Conservation (phyloP, 768 basidiomycete species). For the Boletus fagicola region DNA sequence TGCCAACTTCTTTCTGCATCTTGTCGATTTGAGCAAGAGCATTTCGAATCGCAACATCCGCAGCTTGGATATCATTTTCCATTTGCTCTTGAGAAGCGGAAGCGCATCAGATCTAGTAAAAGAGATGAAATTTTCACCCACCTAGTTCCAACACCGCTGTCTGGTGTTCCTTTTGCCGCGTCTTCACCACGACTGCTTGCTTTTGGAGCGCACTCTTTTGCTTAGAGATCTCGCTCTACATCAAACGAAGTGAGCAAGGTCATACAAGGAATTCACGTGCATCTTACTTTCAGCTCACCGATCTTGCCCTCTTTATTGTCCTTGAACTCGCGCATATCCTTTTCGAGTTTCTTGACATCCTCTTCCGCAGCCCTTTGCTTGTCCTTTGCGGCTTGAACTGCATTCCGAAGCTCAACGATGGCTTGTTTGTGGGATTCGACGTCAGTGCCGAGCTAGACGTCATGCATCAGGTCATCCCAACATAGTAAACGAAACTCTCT, state of each 20-base stretch:
- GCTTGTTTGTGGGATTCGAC: conserved; percentile 68
- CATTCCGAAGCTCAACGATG: conserved; percentile 55
- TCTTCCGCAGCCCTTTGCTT: conserved; percentile 75
- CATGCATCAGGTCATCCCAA: background rate
- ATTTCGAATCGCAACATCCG: conserved; percentile 20
- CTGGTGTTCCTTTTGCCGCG: conserved; percentile 86
- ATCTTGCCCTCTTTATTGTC: conserved; percentile 98
- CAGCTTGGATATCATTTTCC: conserved; percentile 30
- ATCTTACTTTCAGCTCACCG: conserved; percentile 80
- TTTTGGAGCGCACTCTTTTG: conserved; percentile 82
- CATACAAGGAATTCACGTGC: background rate
- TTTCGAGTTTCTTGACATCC: conserved; percentile 85
- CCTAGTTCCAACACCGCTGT: conserved; percentile 86
- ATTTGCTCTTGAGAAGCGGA: conserved; percentile 24
- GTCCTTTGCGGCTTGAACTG: conserved; percentile 63
- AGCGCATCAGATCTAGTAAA: background rate
- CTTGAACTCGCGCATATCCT: conserved; percentile 98
- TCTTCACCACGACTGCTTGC: conserved; percentile 78
- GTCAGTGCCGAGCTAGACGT: conserved; percentile 70
- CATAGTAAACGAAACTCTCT: background rate
- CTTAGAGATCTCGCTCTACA: conserved; percentile 65
- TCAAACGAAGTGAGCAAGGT: background rate
- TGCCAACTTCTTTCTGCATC: conserved; percentile 61
- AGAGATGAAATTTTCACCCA: conserved; percentile 35
- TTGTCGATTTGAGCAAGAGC: conserved; percentile 48